These are phyloP conservation scores for Beauveria australis DNA, from an alignment of 2,329 filamentous ascomycete species.

Conservation along the genomic window DNA sequence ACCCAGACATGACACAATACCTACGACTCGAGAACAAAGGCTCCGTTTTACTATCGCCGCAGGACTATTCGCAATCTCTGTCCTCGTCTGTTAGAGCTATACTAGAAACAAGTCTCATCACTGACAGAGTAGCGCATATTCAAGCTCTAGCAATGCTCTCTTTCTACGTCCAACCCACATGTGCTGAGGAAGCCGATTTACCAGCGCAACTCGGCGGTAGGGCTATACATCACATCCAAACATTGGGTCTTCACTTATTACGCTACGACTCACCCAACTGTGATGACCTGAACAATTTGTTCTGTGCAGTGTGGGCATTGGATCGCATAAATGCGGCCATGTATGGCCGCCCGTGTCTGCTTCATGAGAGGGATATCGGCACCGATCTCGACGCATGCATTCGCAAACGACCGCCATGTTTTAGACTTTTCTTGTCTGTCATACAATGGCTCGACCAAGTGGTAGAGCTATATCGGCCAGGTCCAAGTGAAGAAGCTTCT, in stretches of 20 bases:
- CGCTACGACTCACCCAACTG: slow-evolving; percentile 31
- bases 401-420: slow-evolving; percentile 41
- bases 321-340: slow-evolving; percentile 52
- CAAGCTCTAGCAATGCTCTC: slow-evolving; percentile 46
- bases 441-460: slow-evolving; percentile 49
- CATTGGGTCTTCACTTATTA: slow-evolving; percentile 45
- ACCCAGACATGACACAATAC: slow-evolving; percentile 35
- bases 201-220: slow-evolving; percentile 45
- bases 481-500: slow-evolving; percentile 31
- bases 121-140: slow-evolving; percentile 46
- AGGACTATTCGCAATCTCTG: slow-evolving; percentile 40
- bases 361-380: slow-evolving; percentile 53
- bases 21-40: slow-evolving; percentile 36
- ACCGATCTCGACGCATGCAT: slow-evolving; percentile 44
- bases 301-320: slow-evolving; percentile 53
- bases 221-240: slow-evolving; percentile 50
- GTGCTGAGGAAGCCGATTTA: slow-evolving; percentile 44
- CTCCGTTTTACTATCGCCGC: slow-evolving; percentile 30
- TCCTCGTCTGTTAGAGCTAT: slow-evolving; percentile 40
- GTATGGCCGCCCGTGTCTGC: slow-evolving; percentile 50
- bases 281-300: slow-evolving; percentile 39
- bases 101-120: slow-evolving; percentile 45
- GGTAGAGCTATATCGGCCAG: slow-evolving; percentile 52
- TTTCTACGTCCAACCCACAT: slow-evolving; percentile 49
- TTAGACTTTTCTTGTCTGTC: slow-evolving; percentile 48